Conservation (phyloP, 768 basidiomycete species). For the Termitomyces sp. region DNA sequence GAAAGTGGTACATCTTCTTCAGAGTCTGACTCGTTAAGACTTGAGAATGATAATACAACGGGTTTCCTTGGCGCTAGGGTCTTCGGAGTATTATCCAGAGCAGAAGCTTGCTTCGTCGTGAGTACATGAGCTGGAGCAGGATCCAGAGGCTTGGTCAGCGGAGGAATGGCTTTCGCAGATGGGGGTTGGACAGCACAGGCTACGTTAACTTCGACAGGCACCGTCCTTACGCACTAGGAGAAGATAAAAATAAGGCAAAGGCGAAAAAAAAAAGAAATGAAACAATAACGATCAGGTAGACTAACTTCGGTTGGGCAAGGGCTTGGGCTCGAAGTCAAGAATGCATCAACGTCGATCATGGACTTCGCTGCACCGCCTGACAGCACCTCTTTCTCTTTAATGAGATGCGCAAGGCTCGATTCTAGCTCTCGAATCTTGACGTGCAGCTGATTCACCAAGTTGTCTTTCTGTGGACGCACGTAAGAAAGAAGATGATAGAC, state of each 20-base stretch:
- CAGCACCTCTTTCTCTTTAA: constrained; percentile 31
- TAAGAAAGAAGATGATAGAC: background rate
- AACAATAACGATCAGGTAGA: background rate
- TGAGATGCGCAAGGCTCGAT: constrained; percentile 36
- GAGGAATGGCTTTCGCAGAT: background rate
- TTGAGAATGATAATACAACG: constrained; percentile 3
- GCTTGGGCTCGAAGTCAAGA: constrained; percentile 31
- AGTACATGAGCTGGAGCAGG: background rate
- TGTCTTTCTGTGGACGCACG: constrained; percentile 23
- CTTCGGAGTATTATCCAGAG: background rate
- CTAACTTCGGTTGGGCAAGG: background rate
- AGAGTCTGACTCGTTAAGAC: constrained; percentile 8
- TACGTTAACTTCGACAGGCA: background rate
- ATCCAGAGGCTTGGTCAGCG: background rate
- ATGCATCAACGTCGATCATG: constrained; percentile 35
- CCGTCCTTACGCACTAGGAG: background rate
- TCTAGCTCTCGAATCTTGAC: constrained; percentile 41
- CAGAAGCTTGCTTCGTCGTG: background rate
- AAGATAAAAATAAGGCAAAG: background rate
- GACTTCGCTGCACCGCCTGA: constrained; percentile 21
- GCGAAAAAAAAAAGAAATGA: background rate
- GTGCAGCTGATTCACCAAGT: constrained; percentile 36
- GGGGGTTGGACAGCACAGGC: background rate
- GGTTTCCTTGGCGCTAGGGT: background rate
- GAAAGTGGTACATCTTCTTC: constrained; percentile 15